Evolutionary conservation across 139 green algal genomes (phyloP).

Genomic region (Chlamydomonas applanata): DNA sequence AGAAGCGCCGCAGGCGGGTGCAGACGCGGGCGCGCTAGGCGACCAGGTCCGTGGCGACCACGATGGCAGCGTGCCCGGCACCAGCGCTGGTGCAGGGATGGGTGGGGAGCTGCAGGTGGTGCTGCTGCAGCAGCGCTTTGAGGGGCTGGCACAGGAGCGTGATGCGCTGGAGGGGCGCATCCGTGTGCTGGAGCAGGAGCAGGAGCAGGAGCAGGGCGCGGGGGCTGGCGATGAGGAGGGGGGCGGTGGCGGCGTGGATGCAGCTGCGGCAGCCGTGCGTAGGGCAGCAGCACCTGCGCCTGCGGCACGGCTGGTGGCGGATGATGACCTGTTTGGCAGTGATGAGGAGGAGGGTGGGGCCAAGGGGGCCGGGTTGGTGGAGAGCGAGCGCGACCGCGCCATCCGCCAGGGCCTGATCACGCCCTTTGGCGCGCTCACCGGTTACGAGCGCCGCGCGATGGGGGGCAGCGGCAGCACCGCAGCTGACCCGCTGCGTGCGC

Average conservation of each 20-base stretch:
- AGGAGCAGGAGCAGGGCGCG: background rate
- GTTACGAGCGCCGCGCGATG: conserved; percentile 70
- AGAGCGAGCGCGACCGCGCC: conserved; percentile 83
- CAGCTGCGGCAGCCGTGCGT: background rate
- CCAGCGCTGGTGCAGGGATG: background rate
- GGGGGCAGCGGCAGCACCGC: background rate
- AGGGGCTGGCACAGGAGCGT: conserved; percentile 70
- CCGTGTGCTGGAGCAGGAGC: background rate
- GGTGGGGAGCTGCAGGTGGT: conserved; percentile 13
- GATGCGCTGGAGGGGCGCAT: background rate
- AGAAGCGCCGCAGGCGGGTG: no score
- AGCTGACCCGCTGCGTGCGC: background rate
- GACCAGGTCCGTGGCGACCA: no score
- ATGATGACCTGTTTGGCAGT: conserved; percentile 2
- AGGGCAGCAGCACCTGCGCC: background rate
- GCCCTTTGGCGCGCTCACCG: conserved; percentile 79
- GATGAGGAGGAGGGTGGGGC: background rate
- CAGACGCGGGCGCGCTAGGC: no score
- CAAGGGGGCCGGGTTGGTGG: conserved; percentile 43
- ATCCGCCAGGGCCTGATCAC: conserved; percentile 85
- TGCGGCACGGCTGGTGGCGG: background rate
- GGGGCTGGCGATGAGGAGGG: background rate
- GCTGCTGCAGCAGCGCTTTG: conserved; percentile 32
- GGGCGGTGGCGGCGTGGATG: background rate
- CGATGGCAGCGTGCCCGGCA: no score